Evolutionary conservation across 805 yeast species (phyloP).

Genomic region (Soucietia sequanensis): DNA sequence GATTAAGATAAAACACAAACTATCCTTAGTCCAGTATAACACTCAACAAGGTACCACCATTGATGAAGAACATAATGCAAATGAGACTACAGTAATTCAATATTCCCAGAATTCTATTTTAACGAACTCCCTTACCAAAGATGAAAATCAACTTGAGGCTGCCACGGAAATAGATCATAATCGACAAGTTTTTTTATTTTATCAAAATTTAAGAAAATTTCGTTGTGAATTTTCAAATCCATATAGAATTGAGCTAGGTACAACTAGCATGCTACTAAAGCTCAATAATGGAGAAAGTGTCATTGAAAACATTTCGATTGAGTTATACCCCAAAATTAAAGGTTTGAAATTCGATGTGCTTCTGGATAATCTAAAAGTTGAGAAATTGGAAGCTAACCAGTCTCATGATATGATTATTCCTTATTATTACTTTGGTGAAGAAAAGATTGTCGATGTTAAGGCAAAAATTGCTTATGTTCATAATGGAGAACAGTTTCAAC

Average conservation of each 20-base stretch:
- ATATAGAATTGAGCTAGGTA: slow-evolving; percentile 23
- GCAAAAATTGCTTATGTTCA: slow-evolving; percentile 19
- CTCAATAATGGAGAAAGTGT: slow-evolving; percentile 29
- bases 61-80: slow-evolving; percentile 4
- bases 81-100: slow-evolving; percentile 1
- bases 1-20: slow-evolving; percentile 14
- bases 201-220: slow-evolving; percentile 19
- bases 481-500: slow-evolving; percentile 17
- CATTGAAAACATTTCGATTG: slow-evolving; percentile 24
- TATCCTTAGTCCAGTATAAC: slow-evolving; percentile 16
- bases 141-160: background rate
- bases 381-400: slow-evolving; percentile 9
- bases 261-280: slow-evolving; percentile 21
- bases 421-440: slow-evolving; percentile 28
- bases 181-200: slow-evolving; percentile 6
- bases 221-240: slow-evolving; percentile 28
- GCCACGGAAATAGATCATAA: background rate
- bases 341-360: slow-evolving; percentile 14
- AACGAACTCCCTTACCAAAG: slow-evolving; percentile 7
- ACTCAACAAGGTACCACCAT: slow-evolving; percentile 3
- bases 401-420: slow-evolving; percentile 26
- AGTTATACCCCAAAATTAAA: slow-evolving; percentile 12
- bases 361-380: slow-evolving; percentile 3
- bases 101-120: slow-evolving; percentile 8
- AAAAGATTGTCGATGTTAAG: slow-evolving; percentile 20